A percentile compares a stretch with the other conserved stretches of the same genome.
These are phyloP conservation scores for Dioscorea dumetorum DNA, from an alignment of 106 monocot genomes.

Conservation along the genomic window DNA sequence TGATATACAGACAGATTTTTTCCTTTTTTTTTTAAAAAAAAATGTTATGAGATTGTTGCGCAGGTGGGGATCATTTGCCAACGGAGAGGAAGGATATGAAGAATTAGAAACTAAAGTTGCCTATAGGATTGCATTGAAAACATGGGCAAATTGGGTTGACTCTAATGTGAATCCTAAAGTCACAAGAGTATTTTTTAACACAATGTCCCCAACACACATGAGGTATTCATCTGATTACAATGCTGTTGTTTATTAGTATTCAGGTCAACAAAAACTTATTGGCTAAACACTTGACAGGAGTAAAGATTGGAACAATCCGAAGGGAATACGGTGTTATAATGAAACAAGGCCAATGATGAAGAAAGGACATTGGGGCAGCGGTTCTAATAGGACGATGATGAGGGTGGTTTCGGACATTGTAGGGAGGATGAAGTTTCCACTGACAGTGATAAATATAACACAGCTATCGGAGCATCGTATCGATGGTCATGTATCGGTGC, in stretches of 20 bases:
- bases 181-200: slow-evolving; percentile 69
- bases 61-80: slow-evolving; percentile 65
- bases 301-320: slow-evolving; percentile 44
- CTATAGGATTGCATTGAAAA: slow-evolving; percentile 48
- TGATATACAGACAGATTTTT: background rate
- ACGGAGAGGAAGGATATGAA: slow-evolving; percentile 52
- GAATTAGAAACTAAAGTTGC: slow-evolving; percentile 43
- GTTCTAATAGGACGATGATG: slow-evolving; percentile 55
- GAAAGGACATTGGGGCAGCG: slow-evolving; percentile 61
- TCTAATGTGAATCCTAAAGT: slow-evolving; percentile 29
- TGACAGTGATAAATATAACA: slow-evolving; percentile 65
- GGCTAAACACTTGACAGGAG: slow-evolving; percentile 21
- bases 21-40: too few relatives aligned
- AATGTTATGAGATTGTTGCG: background rate
- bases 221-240: slow-evolving; percentile 25
- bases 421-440: slow-evolving; percentile 43
- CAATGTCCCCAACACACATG: slow-evolving; percentile 69
- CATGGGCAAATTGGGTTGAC: slow-evolving; percentile 83
- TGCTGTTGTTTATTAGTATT: background rate
- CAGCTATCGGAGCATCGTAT: slow-evolving; percentile 62
- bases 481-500: slow-evolving; percentile 52
- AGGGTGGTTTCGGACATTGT: slow-evolving; percentile 42
- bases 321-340: slow-evolving; percentile 51
- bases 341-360: slow-evolving; percentile 48
- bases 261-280: background rate